A percentile compares a stretch with the other conserved stretches of the same genome.
phyloP scores from a whole-genome alignment of 441 rosid species.

The Arabidopsis lyrata region DNA sequence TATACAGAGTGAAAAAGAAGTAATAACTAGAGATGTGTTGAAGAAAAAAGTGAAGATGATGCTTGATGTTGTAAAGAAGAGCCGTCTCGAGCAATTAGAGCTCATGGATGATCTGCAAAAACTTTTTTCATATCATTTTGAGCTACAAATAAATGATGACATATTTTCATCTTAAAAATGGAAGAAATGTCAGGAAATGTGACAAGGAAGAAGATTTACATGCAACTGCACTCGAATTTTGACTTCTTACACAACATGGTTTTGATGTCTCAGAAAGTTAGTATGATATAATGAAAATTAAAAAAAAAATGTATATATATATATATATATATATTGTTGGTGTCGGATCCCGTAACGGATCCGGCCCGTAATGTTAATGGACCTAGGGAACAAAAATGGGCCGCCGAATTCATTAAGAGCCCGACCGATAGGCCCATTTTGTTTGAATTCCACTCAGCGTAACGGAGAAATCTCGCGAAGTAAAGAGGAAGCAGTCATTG shows the following conservation, averaged over 20 bases:
- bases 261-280: conserved; percentile 37
- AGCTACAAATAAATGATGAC: conserved; percentile 34
- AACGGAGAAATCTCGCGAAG: too few species aligned
- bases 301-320: background rate
- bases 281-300: background rate
- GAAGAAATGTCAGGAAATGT: background rate
- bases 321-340: too few species aligned
- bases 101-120: conserved; percentile 47
- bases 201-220: conserved; percentile 26
- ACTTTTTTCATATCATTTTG: conserved; percentile 51
- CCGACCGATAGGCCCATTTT: too few species aligned
- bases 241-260: conserved; percentile 48
- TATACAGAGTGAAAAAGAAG: conserved; percentile 14
- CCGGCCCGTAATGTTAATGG: too few species aligned
- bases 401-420: too few species aligned
- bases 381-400: too few species aligned
- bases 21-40: conserved; percentile 30
- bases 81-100: conserved; percentile 35
- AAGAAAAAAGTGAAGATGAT: conserved; percentile 28
- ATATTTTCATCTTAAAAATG: background rate
- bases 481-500: too few species aligned
- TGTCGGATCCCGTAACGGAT: too few species aligned
- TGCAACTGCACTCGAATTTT: conserved; percentile 34
- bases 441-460: too few species aligned
- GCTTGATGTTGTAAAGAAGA: conserved; percentile 18